Percentiles rank a stretch among this genome's conserved stretches.
Evolutionary conservation across 2,329 filamentous ascomycete species (phyloP).

Genomic region (Hymenoscyphus linearis): DNA sequence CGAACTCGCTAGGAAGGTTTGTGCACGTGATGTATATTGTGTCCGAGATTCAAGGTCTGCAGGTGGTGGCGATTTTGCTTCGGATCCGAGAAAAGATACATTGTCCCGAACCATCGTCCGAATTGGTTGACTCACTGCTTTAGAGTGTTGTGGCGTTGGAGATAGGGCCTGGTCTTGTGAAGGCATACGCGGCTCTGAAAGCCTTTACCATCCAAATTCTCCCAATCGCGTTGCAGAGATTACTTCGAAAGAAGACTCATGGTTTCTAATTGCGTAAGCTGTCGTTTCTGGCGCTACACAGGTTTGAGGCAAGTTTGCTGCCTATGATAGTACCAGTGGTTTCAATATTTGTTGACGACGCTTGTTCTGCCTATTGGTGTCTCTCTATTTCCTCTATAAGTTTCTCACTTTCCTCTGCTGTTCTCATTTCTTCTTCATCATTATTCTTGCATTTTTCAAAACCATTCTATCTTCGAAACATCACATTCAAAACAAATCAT

Average conservation of each 20-base stretch:
- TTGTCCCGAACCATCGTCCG: not conserved
- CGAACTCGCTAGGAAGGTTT: not conserved
- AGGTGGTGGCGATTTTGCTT: not conserved
- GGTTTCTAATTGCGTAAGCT: not conserved
- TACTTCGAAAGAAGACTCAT: not conserved
- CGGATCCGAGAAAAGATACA: not conserved
- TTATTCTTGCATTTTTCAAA: not conserved
- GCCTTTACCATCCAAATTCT: not conserved
- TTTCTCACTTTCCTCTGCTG: not conserved
- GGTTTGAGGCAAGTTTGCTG: not conserved
- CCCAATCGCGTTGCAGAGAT: not conserved
- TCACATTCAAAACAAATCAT: conserved; percentile 12
- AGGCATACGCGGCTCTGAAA: not conserved
- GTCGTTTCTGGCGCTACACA: not conserved
- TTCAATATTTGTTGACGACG: not conserved
- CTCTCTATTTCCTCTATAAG: not conserved
- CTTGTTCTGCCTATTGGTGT: not conserved
- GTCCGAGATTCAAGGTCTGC: not conserved
- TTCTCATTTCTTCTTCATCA: not conserved
- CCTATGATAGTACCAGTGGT: not conserved
- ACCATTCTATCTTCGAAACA: not conserved
- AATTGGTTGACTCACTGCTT: not conserved
- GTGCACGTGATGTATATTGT: not conserved
- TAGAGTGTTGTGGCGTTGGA: not conserved
- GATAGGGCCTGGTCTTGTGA: not conserved